Base-by-base conservation (phyloP, 208 protist species). In the Leishmania tarentolae region DNA sequence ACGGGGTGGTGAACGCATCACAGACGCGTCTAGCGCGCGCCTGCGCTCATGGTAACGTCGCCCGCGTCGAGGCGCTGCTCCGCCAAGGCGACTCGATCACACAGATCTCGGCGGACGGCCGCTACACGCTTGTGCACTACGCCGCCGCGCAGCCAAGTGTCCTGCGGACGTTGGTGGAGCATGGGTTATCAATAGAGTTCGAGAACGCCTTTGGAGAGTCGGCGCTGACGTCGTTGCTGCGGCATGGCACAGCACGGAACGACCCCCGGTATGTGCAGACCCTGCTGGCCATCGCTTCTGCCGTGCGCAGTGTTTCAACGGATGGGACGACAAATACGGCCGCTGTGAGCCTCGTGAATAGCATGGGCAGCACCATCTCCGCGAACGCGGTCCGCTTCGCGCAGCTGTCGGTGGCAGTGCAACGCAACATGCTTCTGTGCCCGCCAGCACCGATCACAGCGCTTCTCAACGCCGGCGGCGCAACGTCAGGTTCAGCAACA, bases 111-210 rank as follows among this genome's bases (percentile, higher is more conserved):
- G 50, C 83, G 4, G 93, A 97, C 69, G 94, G 94, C 3, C 91
- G 90, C 31, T 97, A 97, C 85, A 96, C 94, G 13, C 87, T 97
- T 11, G 88, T 97, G 17, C 94, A 97, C 85, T 96, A 96, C 86
- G 90, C 92, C 31, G 92, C 86, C 0, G 92, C 80, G 0, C 92
- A 95, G n/a, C 91, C 92, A 7, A 78, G 65, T 40, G 82, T 85
- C 61, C 76, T 85, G 76, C 68, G 70, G 28, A 78, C 85, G 35
- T 61, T 94, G 57, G 73, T 78, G 15, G 79, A 84, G 17, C 92
- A 90, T 35, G 94, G 94, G 3, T 80, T 96, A 21, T 88, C 86
- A 37, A 83, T 95, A 31, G 92, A 96, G 70, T 79, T 78, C 28
- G 85, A 90, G 71, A 97, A 97, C 79, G 86, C 86, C 44, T 86